A percentile compares a stretch with the other conserved stretches of the same genome.
Evolutionary conservation across 2,329 filamentous ascomycete genomes (phyloP).

Genomic region (Paraconiothyrium sp.): DNA sequence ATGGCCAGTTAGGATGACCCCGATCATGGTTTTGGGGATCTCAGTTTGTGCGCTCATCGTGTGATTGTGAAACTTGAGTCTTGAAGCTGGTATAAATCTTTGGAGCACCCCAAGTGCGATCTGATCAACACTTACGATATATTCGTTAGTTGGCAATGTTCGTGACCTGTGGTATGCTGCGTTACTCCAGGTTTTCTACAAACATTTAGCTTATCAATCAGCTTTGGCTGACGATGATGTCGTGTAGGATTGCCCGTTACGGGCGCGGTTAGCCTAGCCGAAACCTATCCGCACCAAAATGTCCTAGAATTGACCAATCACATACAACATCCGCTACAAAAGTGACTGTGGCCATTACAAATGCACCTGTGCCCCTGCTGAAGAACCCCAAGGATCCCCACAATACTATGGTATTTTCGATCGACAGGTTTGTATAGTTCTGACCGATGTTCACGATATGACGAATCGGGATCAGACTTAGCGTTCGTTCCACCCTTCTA

Average conservation of each 20-base stretch:
- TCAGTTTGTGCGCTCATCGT: neutral
- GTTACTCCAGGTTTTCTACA: too few species aligned
- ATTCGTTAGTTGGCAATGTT: too few species aligned
- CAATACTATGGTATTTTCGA: neutral
- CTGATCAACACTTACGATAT: neutral
- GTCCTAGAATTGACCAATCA: neutral
- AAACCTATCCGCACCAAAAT: neutral
- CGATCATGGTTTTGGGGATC: constrained; percentile 19
- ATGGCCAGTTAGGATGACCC: constrained; percentile 20
- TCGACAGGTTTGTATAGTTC: neutral
- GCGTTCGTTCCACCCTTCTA: neutral
- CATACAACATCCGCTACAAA: neutral
- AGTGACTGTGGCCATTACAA: neutral
- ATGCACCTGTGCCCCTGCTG: neutral
- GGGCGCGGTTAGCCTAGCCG: neutral
- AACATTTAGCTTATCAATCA: too few species aligned
- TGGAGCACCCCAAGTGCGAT: neutral
- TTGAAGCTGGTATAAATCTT: neutral
- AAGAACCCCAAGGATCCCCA: neutral
- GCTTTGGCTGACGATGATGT: too few species aligned
- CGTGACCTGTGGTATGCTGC: too few species aligned
- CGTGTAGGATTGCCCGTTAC: neutral
- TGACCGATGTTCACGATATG: neutral
- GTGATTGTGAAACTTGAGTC: neutral
- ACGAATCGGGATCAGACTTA: neutral